Evolutionary conservation across 225 moss, liverwort and hornwort species (phyloP).

Genomic region (Polytrichum formosum): DNA sequence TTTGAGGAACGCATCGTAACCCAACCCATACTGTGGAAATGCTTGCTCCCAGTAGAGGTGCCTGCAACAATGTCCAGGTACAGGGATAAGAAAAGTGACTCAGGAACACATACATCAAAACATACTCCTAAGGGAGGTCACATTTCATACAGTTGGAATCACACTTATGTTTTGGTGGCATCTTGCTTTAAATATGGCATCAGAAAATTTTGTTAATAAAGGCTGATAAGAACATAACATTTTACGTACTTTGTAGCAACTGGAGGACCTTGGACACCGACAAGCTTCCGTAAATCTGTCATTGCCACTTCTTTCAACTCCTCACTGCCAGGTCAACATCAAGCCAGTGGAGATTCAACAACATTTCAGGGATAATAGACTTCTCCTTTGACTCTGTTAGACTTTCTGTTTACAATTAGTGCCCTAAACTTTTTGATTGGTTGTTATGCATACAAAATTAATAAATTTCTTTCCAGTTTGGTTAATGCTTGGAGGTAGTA

Average conservation of each 20-base stretch:
- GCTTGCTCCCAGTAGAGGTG: constrained; percentile 83
- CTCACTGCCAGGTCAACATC: constrained; percentile 36
- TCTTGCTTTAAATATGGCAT: too few relatives aligned
- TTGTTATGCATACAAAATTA: too few relatives aligned
- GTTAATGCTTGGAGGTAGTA: too few relatives aligned
- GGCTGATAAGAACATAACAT: too few relatives aligned
- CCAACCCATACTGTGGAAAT: constrained; percentile 81
- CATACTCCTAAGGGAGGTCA: neutral
- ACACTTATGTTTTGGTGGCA: too few relatives aligned
- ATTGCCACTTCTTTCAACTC: constrained; percentile 72
- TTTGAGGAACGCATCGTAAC: constrained; percentile 37
- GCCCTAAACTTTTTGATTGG: too few relatives aligned
- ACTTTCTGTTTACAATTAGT: too few relatives aligned
- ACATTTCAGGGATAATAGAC: neutral
- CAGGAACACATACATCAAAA: neutral
- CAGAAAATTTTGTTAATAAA: too few relatives aligned
- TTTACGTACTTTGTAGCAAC: constrained; percentile 60
- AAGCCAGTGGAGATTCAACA: neutral
- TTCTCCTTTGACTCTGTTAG: too few relatives aligned
- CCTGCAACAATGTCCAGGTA: constrained; percentile 22
- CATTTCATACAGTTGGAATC: too few relatives aligned
- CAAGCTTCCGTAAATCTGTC: constrained; percentile 63
- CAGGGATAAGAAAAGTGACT: neutral
- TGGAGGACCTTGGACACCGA: constrained; percentile 68
- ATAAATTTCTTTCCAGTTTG: too few relatives aligned